Conservation (phyloP, 208 protist species). For the Acanthamoeba culbertsoni region DNA sequence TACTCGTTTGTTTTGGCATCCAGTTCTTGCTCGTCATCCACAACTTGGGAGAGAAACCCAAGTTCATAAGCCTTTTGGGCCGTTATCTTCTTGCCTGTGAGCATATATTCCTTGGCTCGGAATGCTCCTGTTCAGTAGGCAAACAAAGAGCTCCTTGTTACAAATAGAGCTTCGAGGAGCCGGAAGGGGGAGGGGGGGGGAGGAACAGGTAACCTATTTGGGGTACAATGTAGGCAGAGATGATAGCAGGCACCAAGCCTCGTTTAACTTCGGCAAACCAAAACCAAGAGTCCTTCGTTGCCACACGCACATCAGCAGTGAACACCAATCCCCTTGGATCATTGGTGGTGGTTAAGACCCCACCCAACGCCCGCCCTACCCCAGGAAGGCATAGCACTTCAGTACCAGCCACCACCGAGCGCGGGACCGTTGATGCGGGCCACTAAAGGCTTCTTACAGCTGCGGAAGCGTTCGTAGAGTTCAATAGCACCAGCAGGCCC, state of each 20-base stretch:
- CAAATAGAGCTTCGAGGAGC: not conserved
- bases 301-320: not conserved
- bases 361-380: too few species aligned
- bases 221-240: slow-evolving; percentile 56
- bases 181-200: not conserved
- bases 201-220: not conserved
- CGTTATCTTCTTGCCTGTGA: slow-evolving; percentile 27
- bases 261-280: slow-evolving; percentile 59
- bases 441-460: slow-evolving; percentile 38
- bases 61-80: slow-evolving; percentile 29
- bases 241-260: slow-evolving; percentile 28
- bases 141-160: not conserved
- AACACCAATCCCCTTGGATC: slow-evolving; percentile 23
- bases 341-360: too few species aligned
- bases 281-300: slow-evolving; percentile 7
- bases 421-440: slow-evolving; percentile 39
- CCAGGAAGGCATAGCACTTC: not conserved
- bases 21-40: slow-evolving; percentile 36
- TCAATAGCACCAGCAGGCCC: slow-evolving; percentile 1
- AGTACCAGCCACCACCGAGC: slow-evolving; percentile 39
- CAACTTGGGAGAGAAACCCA: slow-evolving; percentile 4
- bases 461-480: slow-evolving; percentile 44
- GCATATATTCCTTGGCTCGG: slow-evolving; percentile 22
- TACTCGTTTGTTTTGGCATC: slow-evolving; percentile 17
- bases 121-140: not conserved